phyloP scores from a whole-genome alignment of 495 filamentous ascomycete genomes.

The Penicillium ucsense region DNA sequence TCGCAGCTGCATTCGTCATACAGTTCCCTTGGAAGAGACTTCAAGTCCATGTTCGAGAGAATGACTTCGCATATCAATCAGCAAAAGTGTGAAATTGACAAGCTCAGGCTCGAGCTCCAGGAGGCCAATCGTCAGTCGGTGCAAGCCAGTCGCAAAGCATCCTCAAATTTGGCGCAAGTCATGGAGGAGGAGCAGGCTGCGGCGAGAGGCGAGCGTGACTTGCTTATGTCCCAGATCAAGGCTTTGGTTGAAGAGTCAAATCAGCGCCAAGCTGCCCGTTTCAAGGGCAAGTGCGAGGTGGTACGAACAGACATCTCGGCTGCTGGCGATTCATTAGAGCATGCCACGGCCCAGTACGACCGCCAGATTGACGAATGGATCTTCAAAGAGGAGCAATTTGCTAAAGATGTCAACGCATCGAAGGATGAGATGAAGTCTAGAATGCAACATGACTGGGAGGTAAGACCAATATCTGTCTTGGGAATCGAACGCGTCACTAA shows the following conservation, averaged over 20 bases:
- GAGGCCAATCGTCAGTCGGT: conserved; percentile 55
- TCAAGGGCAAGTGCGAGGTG: conserved; percentile 48
- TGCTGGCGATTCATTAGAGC: conserved; percentile 53
- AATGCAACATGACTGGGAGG: conserved; percentile 82
- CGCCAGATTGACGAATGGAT: conserved; percentile 69
- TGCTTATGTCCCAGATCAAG: conserved; percentile 66
- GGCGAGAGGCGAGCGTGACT: conserved; percentile 63
- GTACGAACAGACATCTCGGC: conserved; percentile 54
- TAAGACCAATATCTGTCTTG: conserved; percentile 28
- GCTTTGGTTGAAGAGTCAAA: conserved; percentile 62
- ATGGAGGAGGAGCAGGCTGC: conserved; percentile 66
- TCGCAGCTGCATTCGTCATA: conserved; percentile 78
- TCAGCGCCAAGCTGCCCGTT: conserved; percentile 61
- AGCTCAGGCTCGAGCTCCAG: conserved; percentile 58
- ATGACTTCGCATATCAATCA: conserved; percentile 59
- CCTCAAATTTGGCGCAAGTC: conserved; percentile 57
- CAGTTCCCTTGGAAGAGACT: conserved; percentile 76
- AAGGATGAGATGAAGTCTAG: conserved; percentile 66
- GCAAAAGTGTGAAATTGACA: conserved; percentile 72
- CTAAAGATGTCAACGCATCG: conserved; percentile 61
- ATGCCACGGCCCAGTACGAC: conserved; percentile 52
- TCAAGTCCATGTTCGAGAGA: conserved; percentile 76
- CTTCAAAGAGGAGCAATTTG: conserved; percentile 53
- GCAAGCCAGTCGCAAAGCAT: conserved; percentile 54
- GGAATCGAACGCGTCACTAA: too few species aligned